phyloP scores from a whole-genome alignment of 139 green algal species.

The Auxenochlorella pyrenoidosa region DNA sequence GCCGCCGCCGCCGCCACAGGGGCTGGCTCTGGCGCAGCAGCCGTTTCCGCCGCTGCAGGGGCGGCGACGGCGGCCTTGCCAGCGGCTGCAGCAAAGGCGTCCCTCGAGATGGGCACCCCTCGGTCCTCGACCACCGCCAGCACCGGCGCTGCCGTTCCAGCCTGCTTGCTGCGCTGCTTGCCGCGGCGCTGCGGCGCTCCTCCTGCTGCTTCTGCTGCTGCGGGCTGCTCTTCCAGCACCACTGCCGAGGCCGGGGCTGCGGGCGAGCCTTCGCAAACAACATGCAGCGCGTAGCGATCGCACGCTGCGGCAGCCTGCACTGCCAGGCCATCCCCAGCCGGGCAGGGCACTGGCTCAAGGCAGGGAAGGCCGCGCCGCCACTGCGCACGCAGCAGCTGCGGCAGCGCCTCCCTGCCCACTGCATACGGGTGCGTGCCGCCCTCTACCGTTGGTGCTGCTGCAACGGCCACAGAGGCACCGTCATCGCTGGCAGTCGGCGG shows the following conservation, averaged over 20 bases:
- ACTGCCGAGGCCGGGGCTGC: background rate
- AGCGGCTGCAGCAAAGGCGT: background rate
- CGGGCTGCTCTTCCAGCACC: background rate
- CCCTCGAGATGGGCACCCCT: slow-evolving; percentile 31
- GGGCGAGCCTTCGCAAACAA: background rate
- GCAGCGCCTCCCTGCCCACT: background rate
- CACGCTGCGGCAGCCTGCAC: background rate
- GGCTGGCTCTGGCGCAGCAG: background rate
- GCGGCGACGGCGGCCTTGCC: background rate
- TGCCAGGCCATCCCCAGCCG: background rate
- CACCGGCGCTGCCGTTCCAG: background rate
- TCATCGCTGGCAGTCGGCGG: background rate
- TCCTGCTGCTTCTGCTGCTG: background rate
- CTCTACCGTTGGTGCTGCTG: slow-evolving; percentile 26
- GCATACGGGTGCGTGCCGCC: background rate
- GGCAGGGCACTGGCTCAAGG: slow-evolving; percentile 11
- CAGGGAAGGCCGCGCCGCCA: slow-evolving; percentile 31
- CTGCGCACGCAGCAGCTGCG: slow-evolving; percentile 44
- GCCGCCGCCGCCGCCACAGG: background rate
- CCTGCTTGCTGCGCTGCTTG: background rate
- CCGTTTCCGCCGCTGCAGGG: background rate
- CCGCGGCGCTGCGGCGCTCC: background rate
- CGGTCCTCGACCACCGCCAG: slow-evolving; percentile 40
- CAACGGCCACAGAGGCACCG: background rate
- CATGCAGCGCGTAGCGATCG: background rate